These are phyloP conservation scores for Malus hybrid DNA, from an alignment of 331 rosid species.

Conservation along the genomic window DNA sequence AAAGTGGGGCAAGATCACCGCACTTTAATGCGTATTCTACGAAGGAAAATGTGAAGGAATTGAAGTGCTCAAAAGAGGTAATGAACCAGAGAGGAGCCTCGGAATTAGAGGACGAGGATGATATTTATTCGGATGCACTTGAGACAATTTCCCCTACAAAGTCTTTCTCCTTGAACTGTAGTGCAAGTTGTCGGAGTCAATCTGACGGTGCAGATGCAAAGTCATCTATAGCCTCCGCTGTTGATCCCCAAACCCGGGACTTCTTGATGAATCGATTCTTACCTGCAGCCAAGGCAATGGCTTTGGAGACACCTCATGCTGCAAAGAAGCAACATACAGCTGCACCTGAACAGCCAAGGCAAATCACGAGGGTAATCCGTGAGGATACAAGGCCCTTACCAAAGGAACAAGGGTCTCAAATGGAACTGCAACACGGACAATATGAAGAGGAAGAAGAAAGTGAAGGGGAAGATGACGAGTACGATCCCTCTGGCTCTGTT, in stretches of 20 bases:
- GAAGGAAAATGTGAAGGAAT: slow-evolving; percentile 9
- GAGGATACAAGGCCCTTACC: slow-evolving; percentile 38
- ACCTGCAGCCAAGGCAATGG: slow-evolving; percentile 97
- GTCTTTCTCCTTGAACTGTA: slow-evolving; percentile 68
- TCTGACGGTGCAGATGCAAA: slow-evolving; percentile 30
- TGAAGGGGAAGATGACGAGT: slow-evolving; percentile 31
- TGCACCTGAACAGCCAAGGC: slow-evolving; percentile 47
- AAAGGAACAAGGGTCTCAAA: slow-evolving; percentile 28
- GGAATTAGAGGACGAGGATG: slow-evolving; percentile 28
- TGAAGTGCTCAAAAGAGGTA: slow-evolving; percentile 26
- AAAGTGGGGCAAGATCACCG: slow-evolving; percentile 9
- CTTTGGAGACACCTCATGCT: slow-evolving; percentile 60
- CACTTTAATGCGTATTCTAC: slow-evolving; percentile 28
- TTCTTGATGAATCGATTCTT: slow-evolving; percentile 92
- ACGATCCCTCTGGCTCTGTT: slow-evolving; percentile 29
- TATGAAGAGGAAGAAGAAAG: slow-evolving; percentile 50
- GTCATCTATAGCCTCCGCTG: slow-evolving; percentile 42
- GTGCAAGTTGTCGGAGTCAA: slow-evolving; percentile 64
- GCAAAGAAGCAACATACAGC: slow-evolving; percentile 49
- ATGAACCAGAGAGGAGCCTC: slow-evolving; percentile 24
- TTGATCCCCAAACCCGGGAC: slow-evolving; percentile 68
- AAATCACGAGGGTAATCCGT: slow-evolving; percentile 33
- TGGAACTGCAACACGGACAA: slow-evolving; percentile 31
- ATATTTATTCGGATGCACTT: slow-evolving; percentile 67
- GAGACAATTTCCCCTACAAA: slow-evolving; percentile 45